phyloP scores from a whole-genome alignment of 2,329 filamentous ascomycete genomes.

The Colletotrichum eremochloae region DNA sequence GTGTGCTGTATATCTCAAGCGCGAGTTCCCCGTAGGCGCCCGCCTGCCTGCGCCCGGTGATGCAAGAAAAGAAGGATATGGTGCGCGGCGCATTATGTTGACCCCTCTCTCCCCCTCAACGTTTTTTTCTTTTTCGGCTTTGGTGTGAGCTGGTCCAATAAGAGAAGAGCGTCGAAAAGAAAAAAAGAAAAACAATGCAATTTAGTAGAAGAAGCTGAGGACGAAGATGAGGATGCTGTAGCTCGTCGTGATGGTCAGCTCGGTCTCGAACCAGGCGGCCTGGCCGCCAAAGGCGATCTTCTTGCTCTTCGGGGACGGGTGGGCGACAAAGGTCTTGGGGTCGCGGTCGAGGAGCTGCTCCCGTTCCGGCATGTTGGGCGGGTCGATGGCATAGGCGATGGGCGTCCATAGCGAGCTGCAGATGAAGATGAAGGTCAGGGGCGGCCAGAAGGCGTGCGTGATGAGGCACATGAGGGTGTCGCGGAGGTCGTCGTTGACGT shows the following conservation, averaged over 20 bases:
- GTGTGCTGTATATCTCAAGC: slow-evolving; percentile 14
- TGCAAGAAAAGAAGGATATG: slow-evolving; percentile 2
- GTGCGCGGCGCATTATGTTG: neutral
- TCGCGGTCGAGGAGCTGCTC: slow-evolving; percentile 69
- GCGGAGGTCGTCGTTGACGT: slow-evolving; percentile 52
- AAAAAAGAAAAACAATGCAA: neutral
- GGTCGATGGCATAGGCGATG: slow-evolving; percentile 71
- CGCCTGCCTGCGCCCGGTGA: slow-evolving; percentile 27
- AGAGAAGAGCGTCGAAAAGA: too few species aligned
- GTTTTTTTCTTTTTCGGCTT: neutral
- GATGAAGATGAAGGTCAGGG: slow-evolving; percentile 68
- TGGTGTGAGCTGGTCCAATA: too few species aligned
- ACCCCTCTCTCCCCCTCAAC: too few species aligned
- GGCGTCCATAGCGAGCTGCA: slow-evolving; percentile 70
- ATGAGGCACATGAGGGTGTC: slow-evolving; percentile 65
- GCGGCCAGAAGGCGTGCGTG: slow-evolving; percentile 74
- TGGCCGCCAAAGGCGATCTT: slow-evolving; percentile 67
- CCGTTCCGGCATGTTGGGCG: slow-evolving; percentile 69
- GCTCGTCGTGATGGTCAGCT: slow-evolving; percentile 64
- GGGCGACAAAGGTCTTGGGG: slow-evolving; percentile 65
- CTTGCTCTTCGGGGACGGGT: slow-evolving; percentile 64
- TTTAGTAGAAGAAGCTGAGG: slow-evolving; percentile 53
- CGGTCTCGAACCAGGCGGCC: slow-evolving; percentile 68
- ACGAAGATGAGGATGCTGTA: slow-evolving; percentile 66
- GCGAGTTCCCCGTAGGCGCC: slow-evolving; percentile 8